These are phyloP conservation scores for Cercospora janseana DNA, from an alignment of 2,329 filamentous ascomycete genomes.

Conservation along the genomic window DNA sequence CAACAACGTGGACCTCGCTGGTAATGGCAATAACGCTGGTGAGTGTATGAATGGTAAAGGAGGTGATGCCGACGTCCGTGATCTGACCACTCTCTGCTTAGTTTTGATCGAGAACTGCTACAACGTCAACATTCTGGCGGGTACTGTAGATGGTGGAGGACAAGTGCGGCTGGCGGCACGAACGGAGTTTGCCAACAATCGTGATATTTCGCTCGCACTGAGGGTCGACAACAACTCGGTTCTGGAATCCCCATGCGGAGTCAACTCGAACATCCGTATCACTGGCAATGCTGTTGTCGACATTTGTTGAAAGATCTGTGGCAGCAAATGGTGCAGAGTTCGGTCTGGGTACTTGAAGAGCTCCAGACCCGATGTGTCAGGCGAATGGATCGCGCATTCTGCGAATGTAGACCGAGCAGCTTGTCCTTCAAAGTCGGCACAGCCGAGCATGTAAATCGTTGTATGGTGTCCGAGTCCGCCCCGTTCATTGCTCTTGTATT, in stretches of 20 bases:
- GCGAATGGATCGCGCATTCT: too few relatives aligned
- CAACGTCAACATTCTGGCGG: constrained; percentile 52
- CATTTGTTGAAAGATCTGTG: constrained; percentile 46
- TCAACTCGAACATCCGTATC: constrained; percentile 53
- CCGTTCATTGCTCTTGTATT: too few relatives aligned
- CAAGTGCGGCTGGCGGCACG: constrained; percentile 56
- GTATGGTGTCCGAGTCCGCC: too few relatives aligned
- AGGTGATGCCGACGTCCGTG: constrained; percentile 41
- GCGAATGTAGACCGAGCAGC: too few relatives aligned
- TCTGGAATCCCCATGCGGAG: constrained; percentile 55
- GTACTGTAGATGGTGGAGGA: constrained; percentile 55
- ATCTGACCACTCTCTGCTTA: too few relatives aligned
- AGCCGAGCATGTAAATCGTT: too few relatives aligned
- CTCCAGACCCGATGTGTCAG: too few relatives aligned
- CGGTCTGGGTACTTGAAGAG: too few relatives aligned
- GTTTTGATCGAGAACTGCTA: constrained; percentile 62
- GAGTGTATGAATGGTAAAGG: not conserved
- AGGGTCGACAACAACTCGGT: constrained; percentile 53
- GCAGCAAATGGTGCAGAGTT: too few relatives aligned
- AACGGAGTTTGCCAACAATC: constrained; percentile 55
- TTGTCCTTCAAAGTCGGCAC: too few relatives aligned
- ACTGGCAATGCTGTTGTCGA: constrained; percentile 47
- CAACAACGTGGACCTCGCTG: constrained; percentile 49
- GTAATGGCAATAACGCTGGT: constrained; percentile 54
- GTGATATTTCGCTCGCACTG: constrained; percentile 52